These are phyloP conservation scores for Blastobotrys peoriensis DNA, from an alignment of 805 yeast genomes.

Conservation along the genomic window DNA sequence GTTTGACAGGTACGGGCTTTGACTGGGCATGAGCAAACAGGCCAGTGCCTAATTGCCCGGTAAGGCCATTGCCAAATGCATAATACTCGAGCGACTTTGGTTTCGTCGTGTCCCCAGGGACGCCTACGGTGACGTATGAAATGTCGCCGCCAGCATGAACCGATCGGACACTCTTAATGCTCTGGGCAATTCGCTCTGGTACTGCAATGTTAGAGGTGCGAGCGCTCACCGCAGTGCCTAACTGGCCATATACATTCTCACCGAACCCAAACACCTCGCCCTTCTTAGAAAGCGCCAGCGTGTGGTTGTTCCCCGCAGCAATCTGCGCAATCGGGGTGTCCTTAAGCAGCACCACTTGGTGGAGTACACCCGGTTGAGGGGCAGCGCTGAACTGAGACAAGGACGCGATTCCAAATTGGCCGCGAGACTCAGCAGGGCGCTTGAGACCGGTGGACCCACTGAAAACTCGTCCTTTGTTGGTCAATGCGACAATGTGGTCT, in stretches of 20 bases:
- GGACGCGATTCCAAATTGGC: slow-evolving; percentile 80
- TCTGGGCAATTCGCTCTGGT: slow-evolving; percentile 50
- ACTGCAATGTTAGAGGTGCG: slow-evolving; percentile 62
- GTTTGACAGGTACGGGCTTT: slow-evolving; percentile 54
- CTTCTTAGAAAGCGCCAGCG: slow-evolving; percentile 58
- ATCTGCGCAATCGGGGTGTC: slow-evolving; percentile 45
- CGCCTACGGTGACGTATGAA: slow-evolving; percentile 39
- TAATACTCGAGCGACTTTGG: slow-evolving; percentile 29
- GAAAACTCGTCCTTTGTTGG: slow-evolving; percentile 55
- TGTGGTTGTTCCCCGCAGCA: slow-evolving; percentile 70
- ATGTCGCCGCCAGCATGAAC: slow-evolving; percentile 71
- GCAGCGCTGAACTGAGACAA: slow-evolving; percentile 58
- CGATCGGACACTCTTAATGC: slow-evolving; percentile 22
- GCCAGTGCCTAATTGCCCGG: slow-evolving; percentile 82
- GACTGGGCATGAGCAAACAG: slow-evolving; percentile 67
- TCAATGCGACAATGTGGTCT: slow-evolving; percentile 60
- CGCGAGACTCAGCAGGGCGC: slow-evolving; percentile 34
- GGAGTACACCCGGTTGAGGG: slow-evolving; percentile 43
- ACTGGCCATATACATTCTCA: slow-evolving; percentile 74
- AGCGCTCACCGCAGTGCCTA: slow-evolving; percentile 63
- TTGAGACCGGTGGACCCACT: slow-evolving; percentile 52
- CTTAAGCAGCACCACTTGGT: slow-evolving; percentile 55
- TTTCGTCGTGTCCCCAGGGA: slow-evolving; percentile 22
- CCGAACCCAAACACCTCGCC: slow-evolving; percentile 86
- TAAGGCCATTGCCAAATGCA: slow-evolving; percentile 77